phyloP scores from a whole-genome alignment of 2,329 filamentous ascomycete genomes.

The Tolypocladium capitatum region DNA sequence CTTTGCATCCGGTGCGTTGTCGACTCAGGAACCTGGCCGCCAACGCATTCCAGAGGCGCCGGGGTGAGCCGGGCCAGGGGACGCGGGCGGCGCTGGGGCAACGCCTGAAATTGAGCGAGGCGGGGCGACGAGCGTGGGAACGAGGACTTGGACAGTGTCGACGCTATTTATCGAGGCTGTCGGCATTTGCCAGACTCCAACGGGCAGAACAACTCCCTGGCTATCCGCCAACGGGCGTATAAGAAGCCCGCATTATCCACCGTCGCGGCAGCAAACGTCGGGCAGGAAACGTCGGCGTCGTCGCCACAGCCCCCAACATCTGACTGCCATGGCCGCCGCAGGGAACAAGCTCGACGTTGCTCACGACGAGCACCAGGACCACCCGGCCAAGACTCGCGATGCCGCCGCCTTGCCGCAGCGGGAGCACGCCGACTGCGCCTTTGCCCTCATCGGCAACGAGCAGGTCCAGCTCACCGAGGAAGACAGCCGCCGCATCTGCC shows the following conservation, averaged over 20 bases:
- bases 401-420: background rate
- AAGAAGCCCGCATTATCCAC: background rate
- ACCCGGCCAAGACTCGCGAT: background rate
- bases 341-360: slow-evolving; percentile 3
- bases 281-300: background rate
- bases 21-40: no score
- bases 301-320: background rate
- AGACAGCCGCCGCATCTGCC: slow-evolving; percentile 31
- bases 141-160: no score
- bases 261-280: background rate
- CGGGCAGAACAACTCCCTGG: background rate
- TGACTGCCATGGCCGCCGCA: background rate
- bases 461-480: slow-evolving; percentile 7
- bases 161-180: no score
- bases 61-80: no score
- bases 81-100: no score
- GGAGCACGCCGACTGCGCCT: slow-evolving; percentile 1
- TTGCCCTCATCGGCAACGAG: slow-evolving; percentile 1
- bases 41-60: no score
- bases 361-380: slow-evolving; percentile 4
- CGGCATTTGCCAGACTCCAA: background rate
- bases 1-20: no score
- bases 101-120: no score
- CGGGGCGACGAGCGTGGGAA: background rate
- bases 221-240: background rate